Conservation (phyloP, 257 asterid species). For the Ajuga chamaepitys region DNA sequence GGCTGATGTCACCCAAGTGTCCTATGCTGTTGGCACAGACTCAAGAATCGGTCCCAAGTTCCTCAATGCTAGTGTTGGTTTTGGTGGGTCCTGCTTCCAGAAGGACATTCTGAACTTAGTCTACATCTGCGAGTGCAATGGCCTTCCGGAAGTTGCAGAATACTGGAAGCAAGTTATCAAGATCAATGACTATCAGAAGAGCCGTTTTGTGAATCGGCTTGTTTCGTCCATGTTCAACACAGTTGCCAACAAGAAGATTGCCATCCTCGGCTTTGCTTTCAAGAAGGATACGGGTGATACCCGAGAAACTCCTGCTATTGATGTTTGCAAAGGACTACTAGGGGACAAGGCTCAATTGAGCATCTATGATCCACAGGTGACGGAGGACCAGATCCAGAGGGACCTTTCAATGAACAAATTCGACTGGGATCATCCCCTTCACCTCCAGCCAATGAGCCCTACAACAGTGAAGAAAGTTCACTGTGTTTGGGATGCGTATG, state of each 20-base stretch:
- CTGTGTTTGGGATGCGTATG: slow-evolving; percentile 65
- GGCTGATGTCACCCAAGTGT: slow-evolving; percentile 66
- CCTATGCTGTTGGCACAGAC: slow-evolving; percentile 76
- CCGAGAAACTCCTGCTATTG: slow-evolving; percentile 81
- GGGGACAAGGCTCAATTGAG: slow-evolving; percentile 75
- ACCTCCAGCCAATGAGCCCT: slow-evolving; percentile 88
- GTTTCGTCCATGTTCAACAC: slow-evolving; percentile 85
- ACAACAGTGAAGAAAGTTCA: slow-evolving; percentile 64
- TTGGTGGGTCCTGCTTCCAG: slow-evolving; percentile 92
- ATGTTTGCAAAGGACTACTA: slow-evolving; percentile 77
- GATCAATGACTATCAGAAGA: slow-evolving; percentile 80
- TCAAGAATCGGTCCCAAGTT: slow-evolving; percentile 77
- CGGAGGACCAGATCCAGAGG: slow-evolving; percentile 79
- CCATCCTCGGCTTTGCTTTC: slow-evolving; percentile 73
- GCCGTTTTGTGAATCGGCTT: slow-evolving; percentile 67
- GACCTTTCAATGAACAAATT: slow-evolving; percentile 80
- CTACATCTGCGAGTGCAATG: slow-evolving; percentile 85
- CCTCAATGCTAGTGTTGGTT: slow-evolving; percentile 81
- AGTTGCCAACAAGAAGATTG: slow-evolving; percentile 76
- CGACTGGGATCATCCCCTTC: slow-evolving; percentile 92
- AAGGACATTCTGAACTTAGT: slow-evolving; percentile 81
- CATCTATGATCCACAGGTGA: slow-evolving; percentile 84
- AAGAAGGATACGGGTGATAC: slow-evolving; percentile 87
- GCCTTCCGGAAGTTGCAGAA: slow-evolving; percentile 79
- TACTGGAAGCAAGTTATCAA: slow-evolving; percentile 89